These are phyloP conservation scores for Sistotremastrum niveocremeum DNA, from an alignment of 768 basidiomycete genomes.

Conservation along the genomic window DNA sequence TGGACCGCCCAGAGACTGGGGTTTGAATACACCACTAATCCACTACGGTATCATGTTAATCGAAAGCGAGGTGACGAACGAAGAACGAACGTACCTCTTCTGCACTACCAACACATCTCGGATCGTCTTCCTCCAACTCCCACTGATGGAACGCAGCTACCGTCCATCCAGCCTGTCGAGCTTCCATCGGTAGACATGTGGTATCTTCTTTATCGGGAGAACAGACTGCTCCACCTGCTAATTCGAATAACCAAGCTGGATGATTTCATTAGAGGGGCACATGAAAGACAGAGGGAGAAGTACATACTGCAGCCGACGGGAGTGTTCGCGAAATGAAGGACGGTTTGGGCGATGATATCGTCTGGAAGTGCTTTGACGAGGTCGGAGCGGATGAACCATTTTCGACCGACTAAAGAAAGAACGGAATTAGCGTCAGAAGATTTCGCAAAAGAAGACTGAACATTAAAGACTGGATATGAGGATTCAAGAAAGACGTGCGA, in stretches of 20 bases:
- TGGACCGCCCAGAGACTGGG: conserved; percentile 66
- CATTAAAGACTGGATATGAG: too few species aligned
- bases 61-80: not conserved
- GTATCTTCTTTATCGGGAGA: conserved; percentile 44
- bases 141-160: conserved; percentile 88
- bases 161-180: conserved; percentile 72
- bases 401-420: conserved; percentile 44
- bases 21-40: conserved; percentile 62
- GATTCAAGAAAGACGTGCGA: too few species aligned
- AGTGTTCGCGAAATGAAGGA: conserved; percentile 65
- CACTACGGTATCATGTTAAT: conserved; percentile 34
- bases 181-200: conserved; percentile 60
- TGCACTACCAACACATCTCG: conserved; percentile 67
- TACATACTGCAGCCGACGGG: conserved; percentile 85
- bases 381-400: conserved; percentile 86
- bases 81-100: conserved; percentile 41
- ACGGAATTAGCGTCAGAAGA: not conserved
- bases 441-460: too few species aligned
- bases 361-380: conserved; percentile 77
- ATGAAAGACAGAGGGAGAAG: not conserved
- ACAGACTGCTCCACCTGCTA: conserved; percentile 66
- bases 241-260: conserved; percentile 84
- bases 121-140: conserved; percentile 74
- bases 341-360: conserved; percentile 74
- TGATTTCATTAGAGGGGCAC: not conserved